Percentiles rank a stretch among this genome's conserved stretches.
These are phyloP conservation scores for Senna tora DNA, from an alignment of 306 rosid genomes.

Conservation along the genomic window DNA sequence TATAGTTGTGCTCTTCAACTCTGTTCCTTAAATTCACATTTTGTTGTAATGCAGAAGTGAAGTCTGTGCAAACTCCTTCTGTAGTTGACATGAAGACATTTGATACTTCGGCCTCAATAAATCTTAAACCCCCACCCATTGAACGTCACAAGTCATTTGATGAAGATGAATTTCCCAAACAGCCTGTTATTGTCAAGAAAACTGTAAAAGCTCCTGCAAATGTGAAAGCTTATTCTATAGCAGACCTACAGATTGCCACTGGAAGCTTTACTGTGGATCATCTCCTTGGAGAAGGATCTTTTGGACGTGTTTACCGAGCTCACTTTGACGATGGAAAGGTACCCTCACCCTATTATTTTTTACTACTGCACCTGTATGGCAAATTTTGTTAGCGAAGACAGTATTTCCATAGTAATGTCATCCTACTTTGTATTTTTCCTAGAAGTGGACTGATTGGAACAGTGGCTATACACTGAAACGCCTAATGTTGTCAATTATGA, in stretches of 20 bases:
- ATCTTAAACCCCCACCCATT: slow-evolving; percentile 92
- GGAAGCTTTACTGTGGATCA: slow-evolving; percentile 89
- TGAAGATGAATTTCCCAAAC: slow-evolving; percentile 66
- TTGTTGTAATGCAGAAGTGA: slow-evolving; percentile 64
- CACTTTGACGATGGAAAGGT: slow-evolving; percentile 93
- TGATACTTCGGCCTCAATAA: slow-evolving; percentile 58
- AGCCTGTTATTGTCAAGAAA: slow-evolving; percentile 62
- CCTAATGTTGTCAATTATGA: too few species aligned
- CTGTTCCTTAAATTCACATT: slow-evolving; percentile 24
- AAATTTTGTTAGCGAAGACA: slow-evolving; percentile 16
- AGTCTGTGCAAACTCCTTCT: slow-evolving; percentile 61
- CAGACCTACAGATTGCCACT: slow-evolving; percentile 97
- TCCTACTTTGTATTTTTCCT: slow-evolving; percentile 2
- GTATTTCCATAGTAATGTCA: slow-evolving; percentile 14
- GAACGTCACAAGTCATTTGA: slow-evolving; percentile 86
- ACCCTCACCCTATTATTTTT: slow-evolving; percentile 29
- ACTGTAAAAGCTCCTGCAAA: slow-evolving; percentile 55
- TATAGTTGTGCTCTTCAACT: slow-evolving; percentile 5
- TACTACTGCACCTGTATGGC: slow-evolving; percentile 17
- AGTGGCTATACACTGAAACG: neutral
- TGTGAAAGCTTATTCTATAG: slow-evolving; percentile 80
- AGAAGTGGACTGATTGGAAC: neutral
- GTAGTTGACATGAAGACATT: slow-evolving; percentile 64
- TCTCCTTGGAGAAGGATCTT: slow-evolving; percentile 89
- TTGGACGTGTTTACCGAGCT: slow-evolving; percentile 95